Base-by-base conservation (phyloP, 495 filamentous ascomycete species). In the Barbatosphaeria neglecta region DNA sequence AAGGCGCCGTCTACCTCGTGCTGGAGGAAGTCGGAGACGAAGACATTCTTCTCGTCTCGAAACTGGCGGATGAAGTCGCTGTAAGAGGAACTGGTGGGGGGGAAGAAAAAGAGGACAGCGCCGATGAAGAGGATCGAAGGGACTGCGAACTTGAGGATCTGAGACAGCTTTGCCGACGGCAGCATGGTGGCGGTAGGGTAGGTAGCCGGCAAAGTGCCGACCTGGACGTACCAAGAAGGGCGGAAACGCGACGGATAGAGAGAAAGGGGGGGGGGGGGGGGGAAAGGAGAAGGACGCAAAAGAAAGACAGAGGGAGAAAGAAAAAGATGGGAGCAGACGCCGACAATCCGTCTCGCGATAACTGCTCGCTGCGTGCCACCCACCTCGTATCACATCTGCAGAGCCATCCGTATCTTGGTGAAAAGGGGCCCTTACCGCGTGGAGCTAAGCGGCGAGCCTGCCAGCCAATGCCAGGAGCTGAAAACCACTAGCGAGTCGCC, bases 1-100 rank as follows among this genome's bases (percentile, higher is more conserved):
- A 61, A 57, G 0, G 46, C 18, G 27, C 64, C 61, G 46, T 62
- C 64, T 39, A 67, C 54, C 17, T 61, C 56, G 19, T 53, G 44
- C 13, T 57, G 44, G 6, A 60, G 38, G 11, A 56, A 57, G 19
- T 55, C 49, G 20, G 54, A n/a, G 16, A 66, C 49, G 49, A 66
- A 66, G 10, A 50, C 4, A 4, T 45, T 31, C 46, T 52, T 59
- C 45, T 54, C 44, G 38, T 50, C 51, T 37, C 51, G 47, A 46
- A 59, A 52, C 25, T 51, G 43, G n/a, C 53, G 50, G 9, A 48
- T n/a, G 16, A 56, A 46, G 6, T 37, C 46, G 22, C 43, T 23
- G 28, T 56, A 56, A 6, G 47, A 24, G 35, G 50, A 27, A 39
- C 41, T 19, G 45, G n/a, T n/a, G n/a, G 48, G 31, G 17, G 50